These are phyloP conservation scores for Solanum medicagineum DNA, from an alignment of 257 asterid genomes.

Conservation along the genomic window DNA sequence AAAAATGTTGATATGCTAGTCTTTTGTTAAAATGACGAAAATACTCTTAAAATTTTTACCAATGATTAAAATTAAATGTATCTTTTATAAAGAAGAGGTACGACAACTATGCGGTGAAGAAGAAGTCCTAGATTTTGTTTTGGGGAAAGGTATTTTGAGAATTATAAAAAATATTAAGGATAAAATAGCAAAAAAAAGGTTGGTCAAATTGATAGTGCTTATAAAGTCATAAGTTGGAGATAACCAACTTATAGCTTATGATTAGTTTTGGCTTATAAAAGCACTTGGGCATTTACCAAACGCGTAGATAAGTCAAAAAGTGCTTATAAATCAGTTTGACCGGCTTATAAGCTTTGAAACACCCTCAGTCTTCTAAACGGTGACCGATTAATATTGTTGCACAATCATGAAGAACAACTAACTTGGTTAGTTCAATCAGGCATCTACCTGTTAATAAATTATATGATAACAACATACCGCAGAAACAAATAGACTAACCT, in stretches of 20 bases:
- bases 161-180: neutral
- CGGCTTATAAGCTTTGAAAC: neutral
- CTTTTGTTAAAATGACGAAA: neutral
- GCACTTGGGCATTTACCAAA: neutral
- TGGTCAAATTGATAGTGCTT: neutral
- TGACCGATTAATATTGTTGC: neutral
- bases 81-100: neutral
- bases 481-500: constrained; percentile 32
- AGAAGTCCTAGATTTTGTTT: neutral
- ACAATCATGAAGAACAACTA: neutral
- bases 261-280: neutral
- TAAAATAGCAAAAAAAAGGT: neutral
- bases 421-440: neutral
- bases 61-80: neutral
- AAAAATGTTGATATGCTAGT: neutral
- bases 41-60: neutral
- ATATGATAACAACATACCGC: neutral
- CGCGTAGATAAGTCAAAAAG: neutral
- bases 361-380: neutral
- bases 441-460: neutral
- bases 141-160: neutral
- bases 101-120: neutral
- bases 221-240: neutral
- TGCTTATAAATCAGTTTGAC: neutral
- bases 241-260: neutral